Base-by-base conservation (phyloP, 2,329 filamentous ascomycete genomes). In the Phyllosticta ampelicida region DNA sequence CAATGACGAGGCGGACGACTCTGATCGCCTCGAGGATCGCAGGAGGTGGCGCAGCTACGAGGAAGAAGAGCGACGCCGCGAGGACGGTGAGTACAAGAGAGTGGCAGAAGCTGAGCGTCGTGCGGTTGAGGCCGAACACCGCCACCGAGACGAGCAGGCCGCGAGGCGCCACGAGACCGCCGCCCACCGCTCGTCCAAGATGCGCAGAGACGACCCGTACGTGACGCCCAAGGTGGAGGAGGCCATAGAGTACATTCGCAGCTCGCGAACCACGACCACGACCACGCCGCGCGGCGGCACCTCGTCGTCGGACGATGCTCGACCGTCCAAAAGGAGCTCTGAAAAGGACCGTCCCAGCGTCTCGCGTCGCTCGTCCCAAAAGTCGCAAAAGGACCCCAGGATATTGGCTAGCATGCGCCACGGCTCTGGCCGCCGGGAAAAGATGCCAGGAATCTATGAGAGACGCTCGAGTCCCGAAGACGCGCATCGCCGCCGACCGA, bases 21-120 rank as follows among this genome's bases (percentile, higher is more conserved):
- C 57, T 3, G 57, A 59, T 13, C 67, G 68, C 57, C 71, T 70
- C 61, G 70, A 73, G 53, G 67, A 71, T 56, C 68, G 68, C 61
- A 67, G 63, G 48, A 55, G 53, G 36, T 51, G 19, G 50, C 20
- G 19, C 3, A 48, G 30, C 16, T 52, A 56, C 44, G 58, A 53
- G 48, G 74, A 77, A 54, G 68, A 69, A 61, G 70, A 67, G 60
- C 70, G 72, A 62, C 66, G 67, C 51, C 67, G 68, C 54, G 72
- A 75, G 51, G 69, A 69, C 60, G 75, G 77, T 36, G 66, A 61
- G 11, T 63, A 63, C 30, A 65, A 63, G 54, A 36, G 60, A 36
- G 63, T 65, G 1, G 62, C 63, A 9, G 64, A 65, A 16, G 60
- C 56, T 13, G 29, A 29, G 13, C 59, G 58, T 44, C 30, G 30